Base-by-base conservation (phyloP, 257 asterid genomes). In the Orobanche coerulescens region DNA sequence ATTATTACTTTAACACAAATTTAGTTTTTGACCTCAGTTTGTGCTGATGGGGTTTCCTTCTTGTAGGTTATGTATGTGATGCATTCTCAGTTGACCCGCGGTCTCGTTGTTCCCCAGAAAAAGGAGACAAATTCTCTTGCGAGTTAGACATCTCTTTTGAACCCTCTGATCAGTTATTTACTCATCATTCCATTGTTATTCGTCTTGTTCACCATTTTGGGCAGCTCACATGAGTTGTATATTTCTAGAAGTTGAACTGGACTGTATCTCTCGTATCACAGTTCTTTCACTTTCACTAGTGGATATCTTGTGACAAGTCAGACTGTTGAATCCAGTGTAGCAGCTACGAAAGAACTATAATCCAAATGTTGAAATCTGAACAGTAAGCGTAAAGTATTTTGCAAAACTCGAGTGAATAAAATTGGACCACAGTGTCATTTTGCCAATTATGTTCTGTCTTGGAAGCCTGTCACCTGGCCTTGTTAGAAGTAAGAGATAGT, bases 21-120 rank as follows among this genome's bases (percentile, higher is more conserved):
- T n/a, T n/a, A n/a, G 34, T 44, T 6, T 26, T 4, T 47, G 36
- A 19, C 11, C 19, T 14, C 15, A 4, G 31, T 16, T 23, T 43
- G 46, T 53, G 63, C 55, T 63, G 53, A 26, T 31, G 44, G 20
- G 47, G 47, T 65, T 51, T 70, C 52, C 30, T 64, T 64, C 6
- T 83, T 70, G 67, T 71, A 90, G 97, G 98, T 69, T 72, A 75
- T 69, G 93, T 91, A n/a, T 91, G 96, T 61, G 85, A 86, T 84
- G 84, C 94, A 9, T 71, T 84, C 23, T 79, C 92, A 30, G 62
- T 85, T 49, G 88, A 91, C 62, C 92, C 88, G 16, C 68, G 67
- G 44, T 69, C 90, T 50, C 86, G 71, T 11, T 91, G 98, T 73
- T 91, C 96, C 73, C 84, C 84, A 3, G 39, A 31, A 16, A 81